phyloP scores from a whole-genome alignment of 805 yeast genomes.

The Helenozyma rhizophorensis region DNA sequence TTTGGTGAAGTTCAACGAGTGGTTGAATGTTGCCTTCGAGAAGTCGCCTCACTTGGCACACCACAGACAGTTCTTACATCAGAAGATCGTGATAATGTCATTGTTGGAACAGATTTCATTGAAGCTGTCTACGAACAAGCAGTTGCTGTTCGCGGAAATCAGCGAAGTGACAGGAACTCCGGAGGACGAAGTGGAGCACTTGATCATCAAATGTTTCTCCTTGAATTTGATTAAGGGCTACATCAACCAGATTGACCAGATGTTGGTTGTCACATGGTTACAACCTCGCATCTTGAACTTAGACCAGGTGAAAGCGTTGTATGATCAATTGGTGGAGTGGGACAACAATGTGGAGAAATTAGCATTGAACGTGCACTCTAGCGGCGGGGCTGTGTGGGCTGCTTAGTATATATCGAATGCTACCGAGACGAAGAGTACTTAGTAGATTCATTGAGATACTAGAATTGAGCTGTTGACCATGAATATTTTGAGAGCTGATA shows the following conservation, averaged over 20 bases:
- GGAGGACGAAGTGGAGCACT: slow-evolving; percentile 76
- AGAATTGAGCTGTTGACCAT: no score
- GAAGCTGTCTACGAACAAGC: slow-evolving; percentile 70
- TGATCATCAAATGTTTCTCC: slow-evolving; percentile 87
- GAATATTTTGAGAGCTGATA: no score
- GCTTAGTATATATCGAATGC: no score
- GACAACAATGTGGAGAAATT: slow-evolving; percentile 65
- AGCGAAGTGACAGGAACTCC: slow-evolving; percentile 62
- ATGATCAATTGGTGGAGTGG: slow-evolving; percentile 73
- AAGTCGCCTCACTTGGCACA: slow-evolving; percentile 53
- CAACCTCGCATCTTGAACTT: slow-evolving; percentile 91
- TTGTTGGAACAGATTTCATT: slow-evolving; percentile 80
- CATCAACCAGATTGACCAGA: slow-evolving; percentile 80
- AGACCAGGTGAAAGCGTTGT: slow-evolving; percentile 75
- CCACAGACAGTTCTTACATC: slow-evolving; percentile 67
- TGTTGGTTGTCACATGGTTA: slow-evolving; percentile 85
- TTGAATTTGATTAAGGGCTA: slow-evolving; percentile 81
- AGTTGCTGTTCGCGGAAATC: slow-evolving; percentile 68
- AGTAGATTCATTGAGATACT: no score
- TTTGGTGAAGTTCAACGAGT: slow-evolving; percentile 56
- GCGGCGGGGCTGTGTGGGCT: slow-evolving; percentile 43
- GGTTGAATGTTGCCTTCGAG: slow-evolving; percentile 33
- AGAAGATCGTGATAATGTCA: slow-evolving; percentile 90
- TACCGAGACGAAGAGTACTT: no score
- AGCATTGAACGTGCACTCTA: slow-evolving; percentile 34